phyloP scores from a whole-genome alignment of 345 rosid genomes.

The Aquilaria yunnanensis region DNA sequence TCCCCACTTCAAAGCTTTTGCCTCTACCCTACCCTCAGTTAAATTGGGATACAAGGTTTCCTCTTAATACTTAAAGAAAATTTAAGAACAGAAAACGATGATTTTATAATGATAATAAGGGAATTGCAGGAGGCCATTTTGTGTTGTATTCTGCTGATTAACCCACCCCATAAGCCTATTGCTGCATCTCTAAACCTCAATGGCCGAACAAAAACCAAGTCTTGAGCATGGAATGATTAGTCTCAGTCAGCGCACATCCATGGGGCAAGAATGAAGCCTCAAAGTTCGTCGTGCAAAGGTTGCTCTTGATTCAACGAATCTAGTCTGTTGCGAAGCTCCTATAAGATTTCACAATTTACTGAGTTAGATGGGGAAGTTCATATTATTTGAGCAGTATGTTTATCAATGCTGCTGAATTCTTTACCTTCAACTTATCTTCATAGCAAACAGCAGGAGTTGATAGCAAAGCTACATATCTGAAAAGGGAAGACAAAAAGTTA shows the following conservation, averaged over 20 bases:
- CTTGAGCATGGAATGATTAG: neutral
- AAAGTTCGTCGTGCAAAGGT: slow-evolving; percentile 77
- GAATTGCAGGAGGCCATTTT: neutral
- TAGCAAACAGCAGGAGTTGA: slow-evolving; percentile 72
- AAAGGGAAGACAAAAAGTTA: slow-evolving; percentile 13
- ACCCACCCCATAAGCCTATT: slow-evolving; percentile 7
- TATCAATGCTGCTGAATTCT: neutral
- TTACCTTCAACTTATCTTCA: slow-evolving; percentile 73
- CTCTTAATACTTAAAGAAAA: neutral
- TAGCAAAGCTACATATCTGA: slow-evolving; percentile 66
- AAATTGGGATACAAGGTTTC: neutral
- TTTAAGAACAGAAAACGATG: neutral
- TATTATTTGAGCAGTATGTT: neutral
- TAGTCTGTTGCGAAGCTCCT: slow-evolving; percentile 77
- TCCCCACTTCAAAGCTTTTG: too few species aligned
- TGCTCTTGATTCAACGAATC: slow-evolving; percentile 55
- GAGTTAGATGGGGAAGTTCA: neutral
- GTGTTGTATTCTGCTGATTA: slow-evolving; percentile 10
- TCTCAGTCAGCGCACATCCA: slow-evolving; percentile 13
- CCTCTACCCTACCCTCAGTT: too few species aligned
- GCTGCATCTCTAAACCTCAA: slow-evolving; percentile 5
- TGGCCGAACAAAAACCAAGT: neutral
- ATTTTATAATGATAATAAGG: neutral
- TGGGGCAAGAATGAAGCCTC: slow-evolving; percentile 1
- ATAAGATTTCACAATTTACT: slow-evolving; percentile 15